These are phyloP conservation scores for Phytomonas francai DNA, from an alignment of 208 protist genomes.

Conservation along the genomic window DNA sequence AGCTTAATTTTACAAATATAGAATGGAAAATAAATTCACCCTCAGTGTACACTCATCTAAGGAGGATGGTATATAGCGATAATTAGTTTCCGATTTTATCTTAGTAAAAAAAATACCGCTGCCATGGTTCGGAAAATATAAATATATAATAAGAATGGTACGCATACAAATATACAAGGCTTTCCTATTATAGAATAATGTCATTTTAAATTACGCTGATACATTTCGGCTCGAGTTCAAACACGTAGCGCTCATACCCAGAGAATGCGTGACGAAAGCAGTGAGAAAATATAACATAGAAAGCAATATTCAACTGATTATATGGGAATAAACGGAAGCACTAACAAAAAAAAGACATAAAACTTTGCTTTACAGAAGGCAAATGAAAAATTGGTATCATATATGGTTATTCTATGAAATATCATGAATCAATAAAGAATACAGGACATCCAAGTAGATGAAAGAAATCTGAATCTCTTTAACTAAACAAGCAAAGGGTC, in stretches of 20 bases:
- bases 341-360: background rate
- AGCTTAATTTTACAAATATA: background rate
- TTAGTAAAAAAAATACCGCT: background rate
- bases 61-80: background rate
- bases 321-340: background rate
- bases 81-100: background rate
- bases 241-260: background rate
- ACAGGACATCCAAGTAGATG: background rate
- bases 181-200: background rate
- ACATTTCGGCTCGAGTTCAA: background rate
- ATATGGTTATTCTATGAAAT: background rate
- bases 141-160: background rate
- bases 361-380: background rate
- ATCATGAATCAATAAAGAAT: background rate
- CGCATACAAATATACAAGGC: background rate
- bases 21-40: background rate
- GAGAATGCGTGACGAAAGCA: background rate
- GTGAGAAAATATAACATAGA: background rate
- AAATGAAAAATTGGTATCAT: conserved; percentile 3
- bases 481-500: background rate
- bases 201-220: background rate
- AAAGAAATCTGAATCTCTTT: background rate
- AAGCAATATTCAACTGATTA: background rate
- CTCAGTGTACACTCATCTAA: background rate
- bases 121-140: background rate